These are phyloP conservation scores for Penicillium canariense DNA, from an alignment of 495 filamentous ascomycete species.

Conservation along the genomic window DNA sequence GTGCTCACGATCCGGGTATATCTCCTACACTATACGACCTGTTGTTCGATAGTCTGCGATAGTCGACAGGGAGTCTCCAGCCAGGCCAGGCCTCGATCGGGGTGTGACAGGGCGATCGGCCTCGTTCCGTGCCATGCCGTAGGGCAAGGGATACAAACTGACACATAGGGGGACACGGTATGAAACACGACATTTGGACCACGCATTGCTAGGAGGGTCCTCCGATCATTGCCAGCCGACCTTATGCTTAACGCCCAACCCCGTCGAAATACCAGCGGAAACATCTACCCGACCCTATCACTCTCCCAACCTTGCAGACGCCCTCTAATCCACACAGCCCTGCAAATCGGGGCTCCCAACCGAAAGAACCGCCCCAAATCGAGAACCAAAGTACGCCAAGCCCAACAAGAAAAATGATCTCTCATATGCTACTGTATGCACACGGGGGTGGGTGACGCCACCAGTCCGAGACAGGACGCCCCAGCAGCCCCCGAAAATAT, in stretches of 20 bases:
- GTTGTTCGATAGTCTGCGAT: too few relatives aligned
- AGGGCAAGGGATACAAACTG: background rate
- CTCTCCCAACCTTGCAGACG: background rate
- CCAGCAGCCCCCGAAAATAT: conserved; percentile 13
- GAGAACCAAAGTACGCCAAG: conserved; percentile 3
- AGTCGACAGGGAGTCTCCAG: too few relatives aligned
- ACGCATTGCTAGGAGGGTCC: too few relatives aligned
- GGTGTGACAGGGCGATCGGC: background rate
- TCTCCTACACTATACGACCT: background rate
- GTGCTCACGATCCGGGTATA: background rate
- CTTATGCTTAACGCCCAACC: too few relatives aligned
- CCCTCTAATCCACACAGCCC: background rate
- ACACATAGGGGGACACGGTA: background rate
- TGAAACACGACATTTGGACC: too few relatives aligned
- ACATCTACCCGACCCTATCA: too few relatives aligned
- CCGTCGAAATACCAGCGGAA: background rate
- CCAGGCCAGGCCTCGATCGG: background rate
- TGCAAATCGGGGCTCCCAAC: too few relatives aligned
- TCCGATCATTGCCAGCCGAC: too few relatives aligned
- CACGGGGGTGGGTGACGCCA: conserved; percentile 2
- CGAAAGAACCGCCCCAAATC: background rate
- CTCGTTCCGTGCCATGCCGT: background rate
- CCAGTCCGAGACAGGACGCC: conserved; percentile 15
- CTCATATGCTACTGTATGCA: conserved; percentile 27
- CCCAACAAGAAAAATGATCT: conserved; percentile 21